These are phyloP conservation scores for Mycosarcoma mackinlayi DNA, from an alignment of 1,284 basidiomycete genomes.

Conservation along the genomic window DNA sequence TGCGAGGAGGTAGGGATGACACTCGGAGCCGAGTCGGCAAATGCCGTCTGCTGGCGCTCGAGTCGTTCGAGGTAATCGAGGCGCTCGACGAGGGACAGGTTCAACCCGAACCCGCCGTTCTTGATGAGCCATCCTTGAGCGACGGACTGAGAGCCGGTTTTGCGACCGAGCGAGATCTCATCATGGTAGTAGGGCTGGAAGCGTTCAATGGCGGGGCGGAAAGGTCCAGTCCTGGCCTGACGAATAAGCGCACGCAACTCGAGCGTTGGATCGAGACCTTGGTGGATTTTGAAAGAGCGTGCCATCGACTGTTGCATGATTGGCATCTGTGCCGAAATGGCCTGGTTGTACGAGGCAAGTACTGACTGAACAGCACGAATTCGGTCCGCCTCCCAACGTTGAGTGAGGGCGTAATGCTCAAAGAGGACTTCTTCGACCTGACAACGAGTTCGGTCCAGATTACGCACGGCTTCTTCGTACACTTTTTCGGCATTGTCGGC, in stretches of 20 bases:
- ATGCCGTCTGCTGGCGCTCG: constrained; percentile 30
- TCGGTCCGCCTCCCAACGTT: constrained; percentile 63
- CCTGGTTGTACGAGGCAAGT: constrained; percentile 47
- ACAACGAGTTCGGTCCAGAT: constrained; percentile 59
- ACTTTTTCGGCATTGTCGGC: constrained; percentile 58
- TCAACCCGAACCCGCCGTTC: constrained; percentile 63
- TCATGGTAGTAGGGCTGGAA: constrained; percentile 67
- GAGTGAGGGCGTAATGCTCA: constrained; percentile 57
- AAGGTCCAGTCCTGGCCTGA: constrained; percentile 57
- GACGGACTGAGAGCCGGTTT: constrained; percentile 20
- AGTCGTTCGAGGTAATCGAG: constrained; percentile 52
- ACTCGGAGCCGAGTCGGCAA: background rate
- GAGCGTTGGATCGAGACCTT: constrained; percentile 32
- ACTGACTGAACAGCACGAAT: constrained; percentile 60
- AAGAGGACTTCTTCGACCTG: constrained; percentile 59
- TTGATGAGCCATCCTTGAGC: constrained; percentile 45
- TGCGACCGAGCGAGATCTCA: constrained; percentile 53
- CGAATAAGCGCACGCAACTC: constrained; percentile 52
- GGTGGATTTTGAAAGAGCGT: constrained; percentile 31
- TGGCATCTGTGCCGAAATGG: constrained; percentile 27
- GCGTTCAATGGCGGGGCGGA: constrained; percentile 57
- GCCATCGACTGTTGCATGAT: constrained; percentile 34
- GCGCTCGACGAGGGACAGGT: constrained; percentile 52
- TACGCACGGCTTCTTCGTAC: constrained; percentile 56
- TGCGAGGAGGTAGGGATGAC: background rate